Percentiles rank a stretch among this genome's conserved stretches.
phyloP scores from a whole-genome alignment of 768 basidiomycete genomes.

The Chiua virens region DNA sequence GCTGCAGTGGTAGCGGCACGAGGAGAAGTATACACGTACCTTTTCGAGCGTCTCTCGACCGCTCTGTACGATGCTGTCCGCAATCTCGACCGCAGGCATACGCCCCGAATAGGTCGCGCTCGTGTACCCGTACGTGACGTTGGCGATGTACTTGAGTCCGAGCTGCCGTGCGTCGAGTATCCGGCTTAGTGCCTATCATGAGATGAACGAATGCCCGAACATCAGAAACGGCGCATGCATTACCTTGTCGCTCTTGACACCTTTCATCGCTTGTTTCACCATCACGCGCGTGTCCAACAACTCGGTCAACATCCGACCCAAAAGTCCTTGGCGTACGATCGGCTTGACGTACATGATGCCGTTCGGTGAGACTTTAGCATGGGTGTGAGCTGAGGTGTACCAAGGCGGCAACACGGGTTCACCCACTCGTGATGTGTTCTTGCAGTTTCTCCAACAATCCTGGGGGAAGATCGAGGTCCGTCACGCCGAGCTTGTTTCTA shows the following conservation, averaged over 20 bases:
- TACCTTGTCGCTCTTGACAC: slow-evolving; percentile 72
- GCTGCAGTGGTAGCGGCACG: not conserved
- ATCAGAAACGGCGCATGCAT: not conserved
- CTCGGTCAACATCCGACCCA: slow-evolving; percentile 91
- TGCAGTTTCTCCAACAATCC: slow-evolving; percentile 69
- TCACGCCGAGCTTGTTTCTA: slow-evolving; percentile 83
- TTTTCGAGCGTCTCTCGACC: slow-evolving; percentile 95
- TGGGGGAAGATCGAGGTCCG: slow-evolving; percentile 63
- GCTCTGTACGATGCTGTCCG: slow-evolving; percentile 96
- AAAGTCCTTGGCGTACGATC: slow-evolving; percentile 76
- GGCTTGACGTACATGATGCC: slow-evolving; percentile 93
- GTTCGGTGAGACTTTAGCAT: slow-evolving; percentile 82
- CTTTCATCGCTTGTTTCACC: slow-evolving; percentile 97
- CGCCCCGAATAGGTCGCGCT: slow-evolving; percentile 92
- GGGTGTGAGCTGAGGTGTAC: not conserved
- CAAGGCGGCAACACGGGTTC: not conserved
- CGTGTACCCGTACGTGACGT: slow-evolving; percentile 96
- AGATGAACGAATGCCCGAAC: slow-evolving; percentile 1
- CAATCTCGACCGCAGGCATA: slow-evolving; percentile 98
- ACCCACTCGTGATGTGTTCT: slow-evolving; percentile 74
- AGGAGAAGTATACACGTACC: slow-evolving; percentile 39
- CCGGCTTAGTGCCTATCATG: slow-evolving; percentile 60
- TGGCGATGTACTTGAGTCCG: slow-evolving; percentile 90
- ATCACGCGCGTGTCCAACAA: slow-evolving; percentile 93
- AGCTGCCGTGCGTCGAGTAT: slow-evolving; percentile 91